Base-by-base conservation (phyloP, 202 grass and related monocot genomes). In the Hordeum pubiflorum region DNA sequence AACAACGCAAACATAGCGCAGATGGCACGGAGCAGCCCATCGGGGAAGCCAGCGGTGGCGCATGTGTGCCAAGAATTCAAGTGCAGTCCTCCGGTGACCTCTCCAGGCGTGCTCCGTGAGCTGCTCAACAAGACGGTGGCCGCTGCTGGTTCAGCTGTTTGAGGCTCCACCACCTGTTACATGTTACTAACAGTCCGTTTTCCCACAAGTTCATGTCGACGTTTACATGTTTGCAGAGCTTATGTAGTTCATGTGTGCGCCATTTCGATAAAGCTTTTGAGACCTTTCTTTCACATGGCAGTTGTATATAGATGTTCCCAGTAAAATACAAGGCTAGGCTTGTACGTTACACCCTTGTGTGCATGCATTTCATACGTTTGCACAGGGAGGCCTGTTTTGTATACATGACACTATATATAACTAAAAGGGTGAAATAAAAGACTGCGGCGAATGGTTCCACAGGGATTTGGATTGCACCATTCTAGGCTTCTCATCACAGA, bases 1-100 rank as follows among this genome's bases (percentile, higher is more conserved):
- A 86, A 58, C 65, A 96, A 90, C 9, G 72, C 72, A 0, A 92
- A 88, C 40, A 74, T 96, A 0, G 82, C 69, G 3, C 87, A 96
- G 72, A 96, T 96, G 85, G 87, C 87, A 34, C 67, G 57, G 40
- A 67, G 82, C 85, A 85, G 89, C 69, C 73, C 91, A 31, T 6
- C 24, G 0, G 68, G 54, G 65, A 70, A 67, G 22, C 74, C 58
- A 4, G 83, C 63, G 0, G 81, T 87, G 40, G 91, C 86, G 5
- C 86, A 90, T 40, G 80, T 90, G 24, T 90, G 92, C 78, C 67
- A 92, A 57, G 78, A 98, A 72, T 98, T 94, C 55, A 86, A 79
- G 33, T 98, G 95, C 88, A 92, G 90, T 31, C 92, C 92, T 21
- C 92, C 88, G 0, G 92, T 88, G 18, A 94, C 68, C 27, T 81